These are phyloP conservation scores for Pseudozyma hubeiensis DNA, from an alignment of 1,284 basidiomycete genomes.

Conservation along the genomic window DNA sequence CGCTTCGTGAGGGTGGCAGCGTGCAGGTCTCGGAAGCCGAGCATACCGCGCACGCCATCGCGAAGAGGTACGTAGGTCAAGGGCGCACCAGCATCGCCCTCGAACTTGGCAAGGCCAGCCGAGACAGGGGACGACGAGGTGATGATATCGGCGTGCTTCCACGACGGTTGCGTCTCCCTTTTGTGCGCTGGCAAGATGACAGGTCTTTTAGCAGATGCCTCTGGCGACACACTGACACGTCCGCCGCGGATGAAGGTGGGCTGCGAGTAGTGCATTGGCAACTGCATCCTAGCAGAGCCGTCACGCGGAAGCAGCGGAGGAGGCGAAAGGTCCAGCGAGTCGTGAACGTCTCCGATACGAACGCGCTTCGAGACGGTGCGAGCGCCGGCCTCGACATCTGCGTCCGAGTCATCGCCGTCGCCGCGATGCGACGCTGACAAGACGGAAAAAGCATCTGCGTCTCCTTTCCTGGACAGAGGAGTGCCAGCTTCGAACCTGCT, in stretches of 20 bases:
- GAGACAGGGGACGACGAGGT: conserved; percentile 42
- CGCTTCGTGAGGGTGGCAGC: conserved; percentile 12
- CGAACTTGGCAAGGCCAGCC: conserved; percentile 34
- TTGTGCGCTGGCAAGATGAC: conserved; percentile 24
- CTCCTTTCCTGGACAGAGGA: conserved; percentile 16
- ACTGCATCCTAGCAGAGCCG: conserved; percentile 30
- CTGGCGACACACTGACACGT: conserved; percentile 48
- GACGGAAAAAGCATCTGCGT: background rate
- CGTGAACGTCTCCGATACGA: conserved; percentile 22
- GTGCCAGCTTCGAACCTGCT: conserved; percentile 15
- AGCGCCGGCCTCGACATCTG: conserved; percentile 14
- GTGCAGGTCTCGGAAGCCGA: conserved; percentile 20
- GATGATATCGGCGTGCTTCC: conserved; percentile 19
- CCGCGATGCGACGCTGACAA: background rate
- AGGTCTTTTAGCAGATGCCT: conserved; percentile 31
- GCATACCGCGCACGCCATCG: conserved; percentile 11
- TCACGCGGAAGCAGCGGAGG: conserved; percentile 49
- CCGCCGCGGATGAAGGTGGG: conserved; percentile 51
- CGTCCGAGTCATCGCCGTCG: conserved; percentile 35
- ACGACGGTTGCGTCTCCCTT: conserved; percentile 7
- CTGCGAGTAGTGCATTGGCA: conserved; percentile 43
- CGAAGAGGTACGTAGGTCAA: conserved; percentile 33
- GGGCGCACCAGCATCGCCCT: conserved; percentile 21
- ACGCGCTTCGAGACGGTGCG: conserved; percentile 19
- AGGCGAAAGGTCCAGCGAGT: conserved; percentile 37